Conservation (phyloP, 2,329 filamentous ascomycete genomes). For the Bipolaris zeicola region DNA sequence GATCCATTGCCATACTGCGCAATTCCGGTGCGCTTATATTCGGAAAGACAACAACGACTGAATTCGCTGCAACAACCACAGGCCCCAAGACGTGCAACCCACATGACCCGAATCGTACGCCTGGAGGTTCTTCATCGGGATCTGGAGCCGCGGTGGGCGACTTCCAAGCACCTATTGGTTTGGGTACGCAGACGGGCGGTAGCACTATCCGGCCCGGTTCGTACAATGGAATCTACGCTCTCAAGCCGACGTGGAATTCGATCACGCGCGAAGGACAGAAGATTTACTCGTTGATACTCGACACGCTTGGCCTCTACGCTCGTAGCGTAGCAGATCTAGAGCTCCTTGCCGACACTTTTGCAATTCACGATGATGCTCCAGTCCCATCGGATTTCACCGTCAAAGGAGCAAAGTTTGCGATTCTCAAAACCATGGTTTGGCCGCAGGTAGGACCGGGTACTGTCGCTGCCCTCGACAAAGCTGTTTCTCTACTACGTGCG, state of each 20-base stretch:
- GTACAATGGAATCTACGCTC: constrained; percentile 67
- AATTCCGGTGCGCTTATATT: constrained; percentile 64
- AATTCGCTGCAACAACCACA: constrained; percentile 64
- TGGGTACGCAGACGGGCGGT: constrained; percentile 71
- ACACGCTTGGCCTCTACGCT: constrained; percentile 67
- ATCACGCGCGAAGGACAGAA: constrained; percentile 67
- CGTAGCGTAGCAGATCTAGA: constrained; percentile 64
- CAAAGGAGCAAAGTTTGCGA: constrained; percentile 59
- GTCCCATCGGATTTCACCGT: constrained; percentile 45
- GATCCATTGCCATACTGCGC: constrained; percentile 58
- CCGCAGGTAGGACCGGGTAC: constrained; percentile 46
- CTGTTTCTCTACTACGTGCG: constrained; percentile 39
- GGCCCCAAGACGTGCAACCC: constrained; percentile 65
- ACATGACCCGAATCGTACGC: constrained; percentile 59
- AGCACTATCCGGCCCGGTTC: constrained; percentile 68
- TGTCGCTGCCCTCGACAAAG: constrained; percentile 43
- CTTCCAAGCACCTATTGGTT: constrained; percentile 63
- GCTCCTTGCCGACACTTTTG: constrained; percentile 61
- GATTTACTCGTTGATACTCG: constrained; percentile 63
- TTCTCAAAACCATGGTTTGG: constrained; percentile 60
- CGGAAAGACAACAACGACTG: constrained; percentile 64
- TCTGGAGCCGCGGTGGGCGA: constrained; percentile 71
- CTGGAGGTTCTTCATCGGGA: constrained; percentile 70
- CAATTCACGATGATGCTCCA: constrained; percentile 57
- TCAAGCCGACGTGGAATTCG: constrained; percentile 70